Evolutionary conservation across 1,139 yeast species (phyloP), one percentile per base, ranked within the genome.

Genomic region (Geotrichum candidum): DNA sequence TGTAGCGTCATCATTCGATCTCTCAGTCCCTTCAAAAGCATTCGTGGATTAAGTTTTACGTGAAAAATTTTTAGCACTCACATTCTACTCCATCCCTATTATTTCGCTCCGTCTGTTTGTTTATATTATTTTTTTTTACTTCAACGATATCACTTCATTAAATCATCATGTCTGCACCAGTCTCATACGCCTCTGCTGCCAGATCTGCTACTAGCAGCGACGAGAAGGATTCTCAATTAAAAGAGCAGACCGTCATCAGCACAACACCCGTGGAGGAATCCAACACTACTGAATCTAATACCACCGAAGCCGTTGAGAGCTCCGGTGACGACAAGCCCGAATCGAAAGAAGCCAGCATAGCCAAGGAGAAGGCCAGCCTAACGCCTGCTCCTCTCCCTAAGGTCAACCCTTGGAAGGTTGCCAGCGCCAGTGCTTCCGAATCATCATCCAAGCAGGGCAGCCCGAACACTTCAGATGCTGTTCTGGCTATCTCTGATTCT

Each of bases 381-480:
- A 77, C 78, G 11, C 80, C 80, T 18, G 80, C 80, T 7, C 80
- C 80, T 3, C 75, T 76, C 23, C 80, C 80, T 23, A 68, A 70
- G 65, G 76, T 74, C 53, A 77, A 75, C 63, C 78, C 77, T 33
- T 77, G 80, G 80, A 69, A 72, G 59, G 67, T 69, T 53, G 58
- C 53, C 59, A 51, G 60, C 27, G 31, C 52, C 56, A 27, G 56
- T 35, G 53, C 61, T 48, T 25, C 65, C 38, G 53, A 61, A n/a
- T 61, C 61, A 6, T 53, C 65, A 23, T 64, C 63, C 18, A 65
- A 23, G 33, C 31, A 67, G 13, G 61, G 65, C 7, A 61, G 68
- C 25, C 65, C 68, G 6, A 64, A 66, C 7, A 57, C 64, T 23
- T 53, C 59, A n/a, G 56, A 63, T 29, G 56, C 66, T 23, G 59